Evolutionary conservation across 1,139 yeast genomes (phyloP), one percentile per base, ranked within the genome.

Genomic region (Suhomyces yuchorum): DNA sequence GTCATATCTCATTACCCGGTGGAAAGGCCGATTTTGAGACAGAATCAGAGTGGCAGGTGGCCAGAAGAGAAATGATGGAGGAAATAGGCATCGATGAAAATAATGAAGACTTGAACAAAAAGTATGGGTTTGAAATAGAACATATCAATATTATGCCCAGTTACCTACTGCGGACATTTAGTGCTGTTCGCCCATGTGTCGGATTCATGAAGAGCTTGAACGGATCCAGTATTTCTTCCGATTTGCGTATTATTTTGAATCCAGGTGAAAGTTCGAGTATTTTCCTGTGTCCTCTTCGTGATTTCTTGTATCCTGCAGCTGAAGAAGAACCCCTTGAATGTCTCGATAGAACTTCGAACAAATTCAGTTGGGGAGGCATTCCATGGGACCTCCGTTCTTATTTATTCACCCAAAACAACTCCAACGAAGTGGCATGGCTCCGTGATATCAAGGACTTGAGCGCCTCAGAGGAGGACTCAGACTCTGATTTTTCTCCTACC

Each of bases 1-100:
- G 97, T 6, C 96, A 91, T 62, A 87, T 89, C 12, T 87, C 96
- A 3, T 71, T 91, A 18, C 97, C 97, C 2, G 97, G 97, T 3
- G 97, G 97, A 3, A 84, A 84, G 60, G 87, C 93, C 6, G 96
- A 90, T 62, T 63, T 59, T 40, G 81, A 76, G 0, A 59, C 70
- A 3, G 97, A 90, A 62, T 65, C 81, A 14, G 88, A 86, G 52
- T 85, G 87, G 77, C 76, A 76, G 45, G 85, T 87, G 33, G 84
- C 96, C 1, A 71, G 96, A 51, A 72, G 97, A 42, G 97, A 91
- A 66, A 84, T 90, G 59, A 81, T 77, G 53, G 97, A 91, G 63
- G 97, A 91, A 63, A 88, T 90, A 44, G 97, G 97, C 0, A 65
- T 91, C 12, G 78, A 82, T 5, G 68, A 75, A 17, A 69, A 75